These are phyloP conservation scores for Lactarius akahatsu DNA, from an alignment of 768 basidiomycete genomes.

Conservation along the genomic window DNA sequence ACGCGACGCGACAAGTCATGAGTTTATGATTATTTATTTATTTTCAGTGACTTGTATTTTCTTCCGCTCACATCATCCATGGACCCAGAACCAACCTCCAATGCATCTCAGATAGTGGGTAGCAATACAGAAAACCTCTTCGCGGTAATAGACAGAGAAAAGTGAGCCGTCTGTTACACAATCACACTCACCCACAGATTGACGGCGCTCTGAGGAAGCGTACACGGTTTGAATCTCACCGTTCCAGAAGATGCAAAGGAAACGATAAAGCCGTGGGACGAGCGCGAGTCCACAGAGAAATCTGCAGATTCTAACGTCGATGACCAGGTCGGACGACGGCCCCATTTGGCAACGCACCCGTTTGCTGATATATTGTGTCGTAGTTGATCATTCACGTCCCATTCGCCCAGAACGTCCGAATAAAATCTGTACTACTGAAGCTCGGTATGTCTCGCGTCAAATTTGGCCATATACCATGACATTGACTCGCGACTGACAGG, in stretches of 20 bases:
- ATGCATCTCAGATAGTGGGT: conserved; percentile 46
- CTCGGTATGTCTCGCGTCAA: conserved; percentile 48
- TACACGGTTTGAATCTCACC: conserved; percentile 75
- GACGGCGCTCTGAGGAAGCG: conserved; percentile 43
- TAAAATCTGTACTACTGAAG: conserved; percentile 74
- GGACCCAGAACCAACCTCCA: conserved; percentile 38
- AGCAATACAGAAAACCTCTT: conserved; percentile 57
- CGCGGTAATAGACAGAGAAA: conserved; percentile 61
- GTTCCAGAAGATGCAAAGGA: conserved; percentile 79
- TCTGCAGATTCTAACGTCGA: conserved; percentile 81
- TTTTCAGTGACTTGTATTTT: neutral
- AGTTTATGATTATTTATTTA: conserved; percentile 13
- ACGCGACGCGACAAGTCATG: neutral
- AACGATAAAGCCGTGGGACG: conserved; percentile 80
- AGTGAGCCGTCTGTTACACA: conserved; percentile 36
- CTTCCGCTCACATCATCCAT: neutral
- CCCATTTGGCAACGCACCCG: neutral
- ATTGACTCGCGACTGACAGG: conserved; percentile 41
- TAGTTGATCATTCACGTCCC: conserved; percentile 82
- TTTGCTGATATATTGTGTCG: neutral
- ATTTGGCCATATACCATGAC: conserved; percentile 15
- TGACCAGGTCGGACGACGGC: conserved; percentile 63
- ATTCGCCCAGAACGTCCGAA: conserved; percentile 73
- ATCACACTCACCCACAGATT: conserved; percentile 13
- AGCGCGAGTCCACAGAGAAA: conserved; percentile 62